Conservation (phyloP, 169 alveolate species). For the Plasmodium gallinaceum region DNA sequence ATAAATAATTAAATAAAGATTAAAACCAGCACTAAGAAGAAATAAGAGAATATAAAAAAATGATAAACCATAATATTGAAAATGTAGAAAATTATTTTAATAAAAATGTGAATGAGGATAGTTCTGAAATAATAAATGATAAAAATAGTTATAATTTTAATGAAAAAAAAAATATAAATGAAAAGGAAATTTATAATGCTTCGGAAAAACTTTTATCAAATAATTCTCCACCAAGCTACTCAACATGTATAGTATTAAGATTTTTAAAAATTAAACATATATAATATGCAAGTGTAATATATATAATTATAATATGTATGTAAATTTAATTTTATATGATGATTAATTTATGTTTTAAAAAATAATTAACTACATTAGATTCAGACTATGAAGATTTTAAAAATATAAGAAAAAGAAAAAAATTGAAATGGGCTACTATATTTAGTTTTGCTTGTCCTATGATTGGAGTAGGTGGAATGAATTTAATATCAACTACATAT, state of each 20-base stretch:
- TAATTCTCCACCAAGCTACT: not conserved
- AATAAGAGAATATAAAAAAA: too few species aligned
- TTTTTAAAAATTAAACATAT: too few species aligned
- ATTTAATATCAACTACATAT: slow-evolving; percentile 3
- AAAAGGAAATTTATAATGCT: not conserved
- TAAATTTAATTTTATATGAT: too few species aligned
- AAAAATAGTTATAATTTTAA: not conserved
- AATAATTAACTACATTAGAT: not conserved
- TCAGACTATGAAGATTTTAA: not conserved
- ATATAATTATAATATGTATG: too few species aligned
- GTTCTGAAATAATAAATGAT: not conserved
- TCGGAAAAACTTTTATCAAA: not conserved
- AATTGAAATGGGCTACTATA: not conserved
- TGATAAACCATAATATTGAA: not conserved
- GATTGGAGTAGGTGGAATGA: slow-evolving; percentile 8
- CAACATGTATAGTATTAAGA: not conserved
- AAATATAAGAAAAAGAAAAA: not conserved
- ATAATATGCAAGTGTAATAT: too few species aligned
- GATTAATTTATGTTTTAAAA: too few species aligned
- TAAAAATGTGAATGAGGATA: not conserved
- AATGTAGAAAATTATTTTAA: not conserved
- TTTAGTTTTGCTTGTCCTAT: not conserved
- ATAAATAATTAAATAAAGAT: too few species aligned
- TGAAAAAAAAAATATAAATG: not conserved
- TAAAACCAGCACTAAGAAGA: too few species aligned